phyloP scores from a whole-genome alignment of 345 rosid species.

The Reutealis trisperma region DNA sequence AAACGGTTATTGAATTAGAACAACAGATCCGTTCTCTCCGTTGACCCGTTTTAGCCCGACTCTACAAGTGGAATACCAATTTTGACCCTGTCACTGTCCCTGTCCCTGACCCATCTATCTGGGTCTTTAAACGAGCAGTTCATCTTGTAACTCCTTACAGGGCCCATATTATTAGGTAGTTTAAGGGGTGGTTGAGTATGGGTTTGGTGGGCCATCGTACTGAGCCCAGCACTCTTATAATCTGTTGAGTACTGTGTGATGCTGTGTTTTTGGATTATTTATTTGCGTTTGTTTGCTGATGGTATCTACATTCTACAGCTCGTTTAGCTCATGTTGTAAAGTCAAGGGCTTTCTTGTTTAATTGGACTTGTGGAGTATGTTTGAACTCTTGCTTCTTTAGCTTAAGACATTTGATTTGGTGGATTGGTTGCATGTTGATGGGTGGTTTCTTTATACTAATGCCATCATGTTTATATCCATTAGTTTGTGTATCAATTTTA shows the following conservation, averaged over 20 bases:
- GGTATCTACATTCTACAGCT: no score
- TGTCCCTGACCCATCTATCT: not conserved
- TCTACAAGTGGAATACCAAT: not conserved
- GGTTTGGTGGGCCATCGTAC: not conserved
- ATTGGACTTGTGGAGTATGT: no score
- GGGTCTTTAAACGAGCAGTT: not conserved
- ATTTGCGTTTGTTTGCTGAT: not conserved
- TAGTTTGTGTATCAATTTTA: not conserved
- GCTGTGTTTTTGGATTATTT: not conserved
- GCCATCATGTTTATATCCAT: not conserved
- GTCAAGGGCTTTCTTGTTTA: no score
- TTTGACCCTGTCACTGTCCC: not conserved
- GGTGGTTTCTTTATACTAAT: not conserved
- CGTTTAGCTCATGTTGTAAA: no score
- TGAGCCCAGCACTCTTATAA: conserved; percentile 1
- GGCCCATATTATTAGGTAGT: not conserved
- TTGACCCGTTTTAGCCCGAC: conserved; percentile 1
- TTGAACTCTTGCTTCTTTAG: not conserved
- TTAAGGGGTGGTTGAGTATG: not conserved
- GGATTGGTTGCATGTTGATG: not conserved
- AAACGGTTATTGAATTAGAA: not conserved
- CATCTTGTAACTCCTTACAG: not conserved
- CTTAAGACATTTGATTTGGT: not conserved
- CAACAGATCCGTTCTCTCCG: not conserved
- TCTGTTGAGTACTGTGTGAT: not conserved